A percentile compares a stretch with the other conserved stretches of the same genome.
These are phyloP conservation scores for Pilasporangium apinafurcum DNA, from an alignment of 352 stramenopile genomes.

Conservation along the genomic window DNA sequence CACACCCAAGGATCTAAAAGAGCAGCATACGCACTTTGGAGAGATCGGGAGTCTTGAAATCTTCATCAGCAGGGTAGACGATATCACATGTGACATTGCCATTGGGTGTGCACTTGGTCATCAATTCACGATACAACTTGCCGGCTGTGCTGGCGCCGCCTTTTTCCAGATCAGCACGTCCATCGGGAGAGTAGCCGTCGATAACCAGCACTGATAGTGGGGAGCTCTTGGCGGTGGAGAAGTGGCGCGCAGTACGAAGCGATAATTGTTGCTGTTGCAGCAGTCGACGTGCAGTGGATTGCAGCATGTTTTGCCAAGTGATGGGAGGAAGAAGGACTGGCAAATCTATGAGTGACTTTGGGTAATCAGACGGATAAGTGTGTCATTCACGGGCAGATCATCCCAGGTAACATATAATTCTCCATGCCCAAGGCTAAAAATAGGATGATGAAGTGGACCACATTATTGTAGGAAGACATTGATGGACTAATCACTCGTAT, in stretches of 20 bases:
- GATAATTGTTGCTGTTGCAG: background rate
- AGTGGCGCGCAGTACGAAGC: constrained; percentile 4
- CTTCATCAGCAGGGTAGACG: constrained; percentile 56
- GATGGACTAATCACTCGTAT: too few species aligned
- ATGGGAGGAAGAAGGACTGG: too few species aligned
- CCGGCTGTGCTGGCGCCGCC: constrained; percentile 60
- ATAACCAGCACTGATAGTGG: constrained; percentile 67
- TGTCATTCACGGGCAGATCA: too few species aligned
- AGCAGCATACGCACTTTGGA: constrained; percentile 28
- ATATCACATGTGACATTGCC: constrained; percentile 49
- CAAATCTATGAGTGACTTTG: too few species aligned
- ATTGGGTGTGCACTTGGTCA: constrained; percentile 51
- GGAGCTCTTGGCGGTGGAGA: constrained; percentile 15
- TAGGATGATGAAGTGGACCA: too few species aligned
- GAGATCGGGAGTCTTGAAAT: constrained; percentile 55
- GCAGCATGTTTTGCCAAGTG: too few species aligned
- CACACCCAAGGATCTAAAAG: background rate
- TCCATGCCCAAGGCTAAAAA: too few species aligned
- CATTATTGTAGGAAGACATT: too few species aligned
- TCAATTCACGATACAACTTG: constrained; percentile 58
- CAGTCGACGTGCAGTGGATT: constrained; percentile 1
- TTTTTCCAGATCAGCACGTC: constrained; percentile 53
- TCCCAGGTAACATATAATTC: too few species aligned
- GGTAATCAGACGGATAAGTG: too few species aligned
- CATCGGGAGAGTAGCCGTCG: constrained; percentile 69